Percentiles rank a stretch among this genome's conserved stretches.
phyloP scores from a whole-genome alignment of 1,284 basidiomycete species.

The Papiliotrema laurentii region DNA sequence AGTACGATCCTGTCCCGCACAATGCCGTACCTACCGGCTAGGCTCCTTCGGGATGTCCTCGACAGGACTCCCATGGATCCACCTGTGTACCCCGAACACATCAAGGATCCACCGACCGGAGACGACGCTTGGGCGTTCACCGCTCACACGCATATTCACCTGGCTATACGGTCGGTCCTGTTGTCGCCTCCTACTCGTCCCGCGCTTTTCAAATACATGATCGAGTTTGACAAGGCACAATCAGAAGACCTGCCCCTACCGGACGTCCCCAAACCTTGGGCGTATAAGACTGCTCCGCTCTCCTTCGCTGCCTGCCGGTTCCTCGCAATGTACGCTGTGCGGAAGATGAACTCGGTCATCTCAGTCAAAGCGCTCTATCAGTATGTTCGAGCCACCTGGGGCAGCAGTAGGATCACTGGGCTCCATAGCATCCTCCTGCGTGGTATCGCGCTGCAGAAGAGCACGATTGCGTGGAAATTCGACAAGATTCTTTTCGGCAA shows the following conservation, averaged over 20 bases:
- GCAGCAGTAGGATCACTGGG: conserved; percentile 9
- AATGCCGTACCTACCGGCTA: conserved; percentile 37
- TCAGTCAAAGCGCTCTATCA: conserved; percentile 22
- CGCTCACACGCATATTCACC: conserved; percentile 44
- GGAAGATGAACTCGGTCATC: conserved; percentile 19
- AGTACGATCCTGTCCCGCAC: conserved; percentile 46
- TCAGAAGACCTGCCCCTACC: background rate
- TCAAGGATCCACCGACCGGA: conserved; percentile 9
- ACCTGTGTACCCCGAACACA: conserved; percentile 36
- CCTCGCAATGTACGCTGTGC: conserved; percentile 35
- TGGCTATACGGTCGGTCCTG: conserved; percentile 43
- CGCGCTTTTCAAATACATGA: conserved; percentile 7
- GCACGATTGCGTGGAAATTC: conserved; percentile 14
- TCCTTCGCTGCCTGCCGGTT: conserved; percentile 27
- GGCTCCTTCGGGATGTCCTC: conserved; percentile 31
- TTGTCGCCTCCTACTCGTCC: conserved; percentile 41
- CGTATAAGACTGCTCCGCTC: conserved; percentile 18
- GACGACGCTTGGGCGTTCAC: conserved; percentile 37
- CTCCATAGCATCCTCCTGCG: conserved; percentile 18
- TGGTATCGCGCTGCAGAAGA: conserved; percentile 13
- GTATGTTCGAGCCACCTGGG: conserved; percentile 31
- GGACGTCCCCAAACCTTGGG: background rate
- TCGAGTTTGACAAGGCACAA: conserved; percentile 8
- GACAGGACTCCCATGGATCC: conserved; percentile 28
- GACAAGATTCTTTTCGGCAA: conserved; percentile 23